Percentiles rank a stretch among this genome's conserved stretches.
These are phyloP conservation scores for Lachnellula occidentalis DNA, from an alignment of 2,329 filamentous ascomycete genomes.

Conservation along the genomic window DNA sequence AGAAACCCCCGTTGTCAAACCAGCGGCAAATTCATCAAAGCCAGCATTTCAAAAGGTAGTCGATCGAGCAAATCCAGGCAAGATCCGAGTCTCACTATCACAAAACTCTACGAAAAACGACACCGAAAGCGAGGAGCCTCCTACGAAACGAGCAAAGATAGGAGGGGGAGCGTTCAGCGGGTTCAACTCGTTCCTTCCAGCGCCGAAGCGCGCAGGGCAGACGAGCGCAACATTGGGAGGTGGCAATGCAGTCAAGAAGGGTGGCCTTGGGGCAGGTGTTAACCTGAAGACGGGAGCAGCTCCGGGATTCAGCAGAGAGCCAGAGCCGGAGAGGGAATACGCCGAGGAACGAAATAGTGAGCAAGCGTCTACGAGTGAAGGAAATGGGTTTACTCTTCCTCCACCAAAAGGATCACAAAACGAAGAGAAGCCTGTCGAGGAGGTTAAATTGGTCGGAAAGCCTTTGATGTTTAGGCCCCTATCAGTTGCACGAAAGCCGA, in stretches of 20 bases:
- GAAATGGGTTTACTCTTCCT: constrained; percentile 33
- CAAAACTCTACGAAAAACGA: constrained; percentile 37
- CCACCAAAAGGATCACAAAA: constrained; percentile 48
- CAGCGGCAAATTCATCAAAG: constrained; percentile 39
- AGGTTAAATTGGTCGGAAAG: constrained; percentile 68
- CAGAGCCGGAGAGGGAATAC: constrained; percentile 24
- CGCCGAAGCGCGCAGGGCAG: constrained; percentile 60
- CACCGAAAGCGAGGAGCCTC: constrained; percentile 46
- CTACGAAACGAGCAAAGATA: constrained; percentile 65
- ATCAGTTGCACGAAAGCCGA: constrained; percentile 73
- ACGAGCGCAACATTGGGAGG: constrained; percentile 32
- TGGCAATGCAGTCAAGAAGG: constrained; percentile 25
- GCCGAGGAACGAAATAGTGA: constrained; percentile 23
- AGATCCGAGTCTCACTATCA: constrained; percentile 77
- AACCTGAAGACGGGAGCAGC: constrained; percentile 78
- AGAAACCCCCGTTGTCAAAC: constrained; percentile 29
- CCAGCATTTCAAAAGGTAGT: constrained; percentile 73
- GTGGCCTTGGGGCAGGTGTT: constrained; percentile 47
- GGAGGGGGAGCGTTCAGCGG: constrained; percentile 63
- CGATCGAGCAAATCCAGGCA: constrained; percentile 73
- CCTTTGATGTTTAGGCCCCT: constrained; percentile 85
- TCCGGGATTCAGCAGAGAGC: constrained; percentile 70
- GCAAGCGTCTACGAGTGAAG: constrained; percentile 23
- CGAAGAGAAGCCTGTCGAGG: constrained; percentile 49
- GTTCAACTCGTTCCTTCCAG: constrained; percentile 81